Evolutionary conservation across 352 stramenopile genomes (phyloP).

Genomic region (Phytophthora chlamydospora): DNA sequence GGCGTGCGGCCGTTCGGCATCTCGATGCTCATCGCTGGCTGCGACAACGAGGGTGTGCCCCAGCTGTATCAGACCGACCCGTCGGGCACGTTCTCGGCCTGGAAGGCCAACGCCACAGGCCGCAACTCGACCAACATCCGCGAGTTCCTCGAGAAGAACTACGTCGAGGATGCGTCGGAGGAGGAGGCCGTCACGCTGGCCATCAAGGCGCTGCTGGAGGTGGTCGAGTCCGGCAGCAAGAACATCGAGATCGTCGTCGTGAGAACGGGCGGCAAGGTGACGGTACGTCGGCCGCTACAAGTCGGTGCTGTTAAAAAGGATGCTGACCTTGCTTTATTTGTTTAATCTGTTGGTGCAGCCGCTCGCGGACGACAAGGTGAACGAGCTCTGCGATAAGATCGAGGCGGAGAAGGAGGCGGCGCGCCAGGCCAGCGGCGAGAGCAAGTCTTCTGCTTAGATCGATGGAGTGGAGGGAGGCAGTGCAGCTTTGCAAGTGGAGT

Average conservation of each 20-base stretch:
- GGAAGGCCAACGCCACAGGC: conserved; percentile 98
- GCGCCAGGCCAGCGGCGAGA: conserved; percentile 70
- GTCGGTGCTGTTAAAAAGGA: not conserved
- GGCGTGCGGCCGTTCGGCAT: conserved; percentile 99
- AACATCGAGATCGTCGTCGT: conserved; percentile 99
- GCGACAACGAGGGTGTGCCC: conserved; percentile 91
- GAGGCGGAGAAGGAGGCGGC: conserved; percentile 87
- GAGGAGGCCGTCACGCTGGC: conserved; percentile 92
- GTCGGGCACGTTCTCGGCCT: conserved; percentile 97
- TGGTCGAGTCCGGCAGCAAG: conserved; percentile 98
- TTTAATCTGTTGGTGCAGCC: conserved; percentile 36
- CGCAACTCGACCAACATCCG: conserved; percentile 97
- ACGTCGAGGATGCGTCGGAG: conserved; percentile 91
- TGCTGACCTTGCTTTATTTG: conserved; percentile 5
- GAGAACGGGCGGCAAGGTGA: conserved; percentile 66
- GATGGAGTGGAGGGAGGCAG: conserved; percentile 20
- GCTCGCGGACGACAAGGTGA: conserved; percentile 78
- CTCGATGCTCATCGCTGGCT: conserved; percentile 97
- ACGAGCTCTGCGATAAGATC: conserved; percentile 80
- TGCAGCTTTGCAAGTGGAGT: conserved; percentile 15
- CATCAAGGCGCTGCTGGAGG: conserved; percentile 97
- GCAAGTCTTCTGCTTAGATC: conserved; percentile 72
- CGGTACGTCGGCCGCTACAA: conserved; percentile 46
- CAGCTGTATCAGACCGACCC: conserved; percentile 99
- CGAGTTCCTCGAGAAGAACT: conserved; percentile 99